phyloP scores from a whole-genome alignment of 441 rosid genomes.

The Syzygium malaccense region DNA sequence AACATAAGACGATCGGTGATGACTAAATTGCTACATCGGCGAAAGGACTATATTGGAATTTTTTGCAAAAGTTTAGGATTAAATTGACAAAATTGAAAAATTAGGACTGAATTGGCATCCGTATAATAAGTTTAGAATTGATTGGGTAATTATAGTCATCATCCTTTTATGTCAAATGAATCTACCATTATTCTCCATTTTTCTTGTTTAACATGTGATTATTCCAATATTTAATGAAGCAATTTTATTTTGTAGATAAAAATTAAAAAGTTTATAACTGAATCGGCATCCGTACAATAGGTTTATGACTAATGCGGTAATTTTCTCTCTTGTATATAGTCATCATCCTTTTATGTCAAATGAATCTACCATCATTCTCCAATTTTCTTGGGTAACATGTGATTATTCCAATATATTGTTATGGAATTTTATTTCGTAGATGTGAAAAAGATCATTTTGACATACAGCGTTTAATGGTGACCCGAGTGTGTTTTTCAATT shows the following conservation, averaged over 20 bases:
- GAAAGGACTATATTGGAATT: fast-evolving
- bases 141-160: background rate
- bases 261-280: no score
- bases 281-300: no score
- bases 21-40: background rate
- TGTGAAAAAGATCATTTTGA: background rate
- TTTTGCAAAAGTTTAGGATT: background rate
- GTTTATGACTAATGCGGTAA: background rate
- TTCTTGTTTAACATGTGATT: background rate
- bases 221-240: background rate
- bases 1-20: background rate
- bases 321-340: background rate
- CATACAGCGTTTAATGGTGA: background rate
- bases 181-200: background rate
- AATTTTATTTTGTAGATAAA: background rate
- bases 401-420: background rate
- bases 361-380: background rate
- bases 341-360: background rate
- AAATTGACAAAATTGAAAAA: background rate
- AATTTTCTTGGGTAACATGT: background rate
- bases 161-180: background rate
- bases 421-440: background rate
- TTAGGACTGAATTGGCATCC: background rate
- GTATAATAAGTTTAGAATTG: background rate
- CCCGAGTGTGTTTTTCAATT: background rate